phyloP scores from a whole-genome alignment of 805 yeast genomes.

The Candida montana region DNA sequence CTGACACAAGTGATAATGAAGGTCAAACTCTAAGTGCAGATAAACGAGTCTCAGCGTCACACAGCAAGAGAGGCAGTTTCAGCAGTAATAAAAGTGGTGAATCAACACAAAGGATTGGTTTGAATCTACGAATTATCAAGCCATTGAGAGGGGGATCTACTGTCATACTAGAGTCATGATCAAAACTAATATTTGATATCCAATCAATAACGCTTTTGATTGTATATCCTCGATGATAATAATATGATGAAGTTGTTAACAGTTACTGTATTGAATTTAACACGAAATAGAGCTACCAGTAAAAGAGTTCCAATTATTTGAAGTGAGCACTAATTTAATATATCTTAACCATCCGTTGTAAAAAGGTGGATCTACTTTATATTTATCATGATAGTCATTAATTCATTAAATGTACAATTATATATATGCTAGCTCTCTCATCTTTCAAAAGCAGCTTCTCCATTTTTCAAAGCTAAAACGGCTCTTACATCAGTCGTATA shows the following conservation, averaged over 20 bases:
- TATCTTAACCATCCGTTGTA: too few relatives aligned
- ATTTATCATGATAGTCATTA: constrained; percentile 1
- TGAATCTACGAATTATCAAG: constrained; percentile 55
- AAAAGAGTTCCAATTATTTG: too few relatives aligned
- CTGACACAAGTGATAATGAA: constrained; percentile 6
- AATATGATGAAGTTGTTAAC: too few relatives aligned
- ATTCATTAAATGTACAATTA: background rate
- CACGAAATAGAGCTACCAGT: too few relatives aligned
- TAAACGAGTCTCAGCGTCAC: background rate
- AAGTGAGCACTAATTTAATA: too few relatives aligned
- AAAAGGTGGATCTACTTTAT: too few relatives aligned
- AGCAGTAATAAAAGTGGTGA: background rate
- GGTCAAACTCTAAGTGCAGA: background rate
- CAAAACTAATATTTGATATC: constrained; percentile 2
- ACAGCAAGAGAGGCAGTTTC: background rate
- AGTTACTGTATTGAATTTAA: too few relatives aligned
- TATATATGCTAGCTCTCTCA: constrained; percentile 2
- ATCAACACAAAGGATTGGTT: constrained; percentile 38
- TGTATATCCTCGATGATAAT: too few relatives aligned
- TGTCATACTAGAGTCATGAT: constrained; percentile 6
- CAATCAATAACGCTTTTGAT: too few relatives aligned
- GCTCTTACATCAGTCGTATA: constrained; percentile 81
- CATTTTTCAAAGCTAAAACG: constrained; percentile 66
- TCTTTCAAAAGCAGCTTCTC: constrained; percentile 55
- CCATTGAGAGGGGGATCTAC: constrained; percentile 44